Evolutionary conservation across 2,329 filamentous ascomycete species (phyloP).

Genomic region (Hymenoscyphus albidus): DNA sequence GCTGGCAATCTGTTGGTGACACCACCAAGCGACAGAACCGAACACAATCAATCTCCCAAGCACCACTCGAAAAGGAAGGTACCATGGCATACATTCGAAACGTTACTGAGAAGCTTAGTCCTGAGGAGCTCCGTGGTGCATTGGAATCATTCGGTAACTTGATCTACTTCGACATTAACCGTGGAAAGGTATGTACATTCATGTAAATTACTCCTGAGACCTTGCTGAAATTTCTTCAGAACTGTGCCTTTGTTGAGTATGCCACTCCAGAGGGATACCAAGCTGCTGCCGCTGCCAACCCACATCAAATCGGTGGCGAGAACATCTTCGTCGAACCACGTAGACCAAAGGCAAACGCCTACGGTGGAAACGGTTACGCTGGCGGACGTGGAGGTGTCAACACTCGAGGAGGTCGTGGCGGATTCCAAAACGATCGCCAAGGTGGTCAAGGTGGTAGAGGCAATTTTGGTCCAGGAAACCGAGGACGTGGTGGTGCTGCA

Average conservation of each 20-base stretch:
- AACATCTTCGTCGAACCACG: slow-evolving; percentile 86
- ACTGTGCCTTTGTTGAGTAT: slow-evolving; percentile 96
- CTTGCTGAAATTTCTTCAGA: slow-evolving; percentile 49
- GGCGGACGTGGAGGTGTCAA: slow-evolving; percentile 57
- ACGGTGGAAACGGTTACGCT: slow-evolving; percentile 65
- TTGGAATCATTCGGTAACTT: slow-evolving; percentile 71
- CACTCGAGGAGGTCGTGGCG: slow-evolving; percentile 65
- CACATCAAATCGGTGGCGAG: slow-evolving; percentile 78
- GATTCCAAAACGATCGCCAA: slow-evolving; percentile 55
- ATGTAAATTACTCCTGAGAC: neutral
- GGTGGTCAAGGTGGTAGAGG: slow-evolving; percentile 27
- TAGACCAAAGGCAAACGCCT: slow-evolving; percentile 68
- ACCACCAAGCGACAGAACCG: slow-evolving; percentile 83
- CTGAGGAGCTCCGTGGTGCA: slow-evolving; percentile 64
- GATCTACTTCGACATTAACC: slow-evolving; percentile 72
- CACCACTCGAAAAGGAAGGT: slow-evolving; percentile 65
- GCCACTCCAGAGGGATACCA: slow-evolving; percentile 75
- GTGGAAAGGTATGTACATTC: slow-evolving; percentile 72
- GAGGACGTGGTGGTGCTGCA: slow-evolving; percentile 63
- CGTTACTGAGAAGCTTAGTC: slow-evolving; percentile 82
- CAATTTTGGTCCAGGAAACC: slow-evolving; percentile 42
- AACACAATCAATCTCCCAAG: slow-evolving; percentile 57
- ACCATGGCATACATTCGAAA: slow-evolving; percentile 92
- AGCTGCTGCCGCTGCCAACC: slow-evolving; percentile 78
- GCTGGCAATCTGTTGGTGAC: slow-evolving; percentile 83